These are phyloP conservation scores for Plectosphaerella sp. DNA, from an alignment of 2,329 filamentous ascomycete genomes.

Conservation along the genomic window DNA sequence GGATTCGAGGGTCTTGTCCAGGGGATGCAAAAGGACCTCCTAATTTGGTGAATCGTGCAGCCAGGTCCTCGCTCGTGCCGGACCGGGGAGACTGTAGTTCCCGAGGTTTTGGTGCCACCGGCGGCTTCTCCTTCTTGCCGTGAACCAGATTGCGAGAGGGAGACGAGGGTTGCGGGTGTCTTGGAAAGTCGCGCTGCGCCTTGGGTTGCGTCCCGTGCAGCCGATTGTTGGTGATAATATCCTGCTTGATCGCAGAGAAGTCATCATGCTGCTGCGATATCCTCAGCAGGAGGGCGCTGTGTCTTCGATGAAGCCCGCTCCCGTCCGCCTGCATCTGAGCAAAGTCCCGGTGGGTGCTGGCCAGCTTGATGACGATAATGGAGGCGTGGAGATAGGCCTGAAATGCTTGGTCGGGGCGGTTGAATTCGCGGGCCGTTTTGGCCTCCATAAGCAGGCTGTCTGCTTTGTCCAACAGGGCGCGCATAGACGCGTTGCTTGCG, in stretches of 20 bases:
- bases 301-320: constrained; percentile 40
- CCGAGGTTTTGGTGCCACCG: constrained; percentile 63
- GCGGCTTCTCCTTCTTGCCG: constrained; percentile 57
- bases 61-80: constrained; percentile 41
- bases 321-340: constrained; percentile 55
- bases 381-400: constrained; percentile 80
- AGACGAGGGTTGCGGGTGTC: constrained; percentile 35
- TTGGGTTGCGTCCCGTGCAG: not conserved
- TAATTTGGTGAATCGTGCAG: constrained; percentile 53
- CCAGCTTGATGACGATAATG: constrained; percentile 70
- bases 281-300: constrained; percentile 44
- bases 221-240: constrained; percentile 60
- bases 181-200: not conserved
- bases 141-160: constrained; percentile 55
- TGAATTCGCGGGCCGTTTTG: constrained; percentile 57
- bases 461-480: constrained; percentile 47
- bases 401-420: constrained; percentile 69
- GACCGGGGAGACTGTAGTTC: constrained; percentile 55
- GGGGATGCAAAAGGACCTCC: constrained; percentile 35
- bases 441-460: constrained; percentile 55
- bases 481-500: constrained; percentile 44
- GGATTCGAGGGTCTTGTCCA: constrained; percentile 48
- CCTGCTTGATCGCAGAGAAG: constrained; percentile 54
- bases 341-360: constrained; percentile 74
- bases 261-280: constrained; percentile 41